Evolutionary conservation across 1,284 basidiomycete genomes (phyloP).

Genomic region (Ceratobasidium sp.): DNA sequence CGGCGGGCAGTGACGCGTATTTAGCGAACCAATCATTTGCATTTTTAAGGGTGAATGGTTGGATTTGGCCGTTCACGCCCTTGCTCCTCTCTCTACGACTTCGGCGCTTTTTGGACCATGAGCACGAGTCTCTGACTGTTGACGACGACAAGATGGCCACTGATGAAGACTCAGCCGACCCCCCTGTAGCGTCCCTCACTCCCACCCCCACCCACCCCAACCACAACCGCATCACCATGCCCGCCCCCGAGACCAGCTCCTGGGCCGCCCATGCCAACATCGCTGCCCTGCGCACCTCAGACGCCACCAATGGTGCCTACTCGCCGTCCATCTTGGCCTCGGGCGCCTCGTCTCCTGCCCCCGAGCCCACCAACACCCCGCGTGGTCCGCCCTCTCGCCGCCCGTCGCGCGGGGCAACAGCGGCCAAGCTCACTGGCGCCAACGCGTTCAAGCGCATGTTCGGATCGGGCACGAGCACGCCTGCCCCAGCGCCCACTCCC

Average conservation of each 20-base stretch:
- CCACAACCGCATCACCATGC: conserved; percentile 26
- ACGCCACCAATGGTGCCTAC: conserved; percentile 44
- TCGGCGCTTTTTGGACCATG: conserved; percentile 39
- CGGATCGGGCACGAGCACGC: conserved; percentile 55
- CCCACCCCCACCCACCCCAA: conserved; percentile 8
- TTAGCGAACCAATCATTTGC: conserved; percentile 29
- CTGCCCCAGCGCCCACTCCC: conserved; percentile 56
- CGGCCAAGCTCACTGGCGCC: conserved; percentile 36
- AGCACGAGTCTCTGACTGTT: conserved; percentile 9
- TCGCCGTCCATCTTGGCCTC: conserved; percentile 23
- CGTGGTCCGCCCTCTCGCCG: conserved; percentile 15
- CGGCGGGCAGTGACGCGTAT: conserved; percentile 10
- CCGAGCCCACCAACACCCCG: conserved; percentile 25
- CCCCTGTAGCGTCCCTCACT: conserved; percentile 17
- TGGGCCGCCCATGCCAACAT: conserved; percentile 45
- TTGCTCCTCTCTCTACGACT: conserved; percentile 46
- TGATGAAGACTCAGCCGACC: neutral
- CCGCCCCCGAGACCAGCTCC: conserved; percentile 41
- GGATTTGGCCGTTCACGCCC: neutral
- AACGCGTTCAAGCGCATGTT: conserved; percentile 48
- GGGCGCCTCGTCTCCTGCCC: conserved; percentile 37
- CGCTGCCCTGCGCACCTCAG: conserved; percentile 36
- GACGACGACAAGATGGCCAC: conserved; percentile 10
- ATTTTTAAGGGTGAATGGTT: conserved; percentile 13
- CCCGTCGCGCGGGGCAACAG: conserved; percentile 23